Conservation (phyloP, 768 basidiomycete species). For the Lentinus brumalis region DNA sequence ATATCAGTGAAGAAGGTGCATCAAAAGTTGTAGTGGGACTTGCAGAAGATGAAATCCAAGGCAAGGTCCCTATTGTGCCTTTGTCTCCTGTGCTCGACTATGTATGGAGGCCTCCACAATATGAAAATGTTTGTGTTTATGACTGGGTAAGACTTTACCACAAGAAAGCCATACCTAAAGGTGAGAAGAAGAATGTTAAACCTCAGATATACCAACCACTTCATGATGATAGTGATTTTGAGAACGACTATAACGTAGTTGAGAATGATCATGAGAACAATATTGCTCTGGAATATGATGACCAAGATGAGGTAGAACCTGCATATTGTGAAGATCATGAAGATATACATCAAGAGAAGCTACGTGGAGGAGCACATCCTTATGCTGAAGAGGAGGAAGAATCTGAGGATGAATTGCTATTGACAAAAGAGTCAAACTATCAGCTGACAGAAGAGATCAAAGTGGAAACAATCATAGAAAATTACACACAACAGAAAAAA, state of each 20-base stretch:
- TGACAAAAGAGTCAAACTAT: background rate
- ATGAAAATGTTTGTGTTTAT: slow-evolving; percentile 8
- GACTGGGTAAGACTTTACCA: slow-evolving; percentile 1
- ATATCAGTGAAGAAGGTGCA: background rate
- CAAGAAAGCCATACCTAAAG: background rate
- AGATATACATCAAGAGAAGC: background rate
- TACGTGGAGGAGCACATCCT: background rate
- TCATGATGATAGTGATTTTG: background rate
- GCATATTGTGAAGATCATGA: background rate
- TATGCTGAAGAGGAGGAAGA: background rate
- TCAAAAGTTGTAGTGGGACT: slow-evolving; percentile 2
- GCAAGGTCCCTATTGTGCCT: background rate
- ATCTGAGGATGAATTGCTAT: background rate
- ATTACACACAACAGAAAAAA: background rate
- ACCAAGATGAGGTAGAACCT: background rate
- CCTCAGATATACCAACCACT: background rate
- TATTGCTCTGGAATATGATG: no score
- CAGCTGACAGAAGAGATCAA: background rate
- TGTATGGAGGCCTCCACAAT: slow-evolving; percentile 1
- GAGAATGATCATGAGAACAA: background rate
- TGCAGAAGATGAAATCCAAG: background rate
- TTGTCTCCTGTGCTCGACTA: slow-evolving; percentile 15
- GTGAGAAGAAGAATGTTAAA: background rate
- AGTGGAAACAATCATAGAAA: background rate
- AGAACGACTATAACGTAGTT: background rate